Evolutionary conservation across 805 yeast species (phyloP).

Genomic region (Lachancea sp.): DNA sequence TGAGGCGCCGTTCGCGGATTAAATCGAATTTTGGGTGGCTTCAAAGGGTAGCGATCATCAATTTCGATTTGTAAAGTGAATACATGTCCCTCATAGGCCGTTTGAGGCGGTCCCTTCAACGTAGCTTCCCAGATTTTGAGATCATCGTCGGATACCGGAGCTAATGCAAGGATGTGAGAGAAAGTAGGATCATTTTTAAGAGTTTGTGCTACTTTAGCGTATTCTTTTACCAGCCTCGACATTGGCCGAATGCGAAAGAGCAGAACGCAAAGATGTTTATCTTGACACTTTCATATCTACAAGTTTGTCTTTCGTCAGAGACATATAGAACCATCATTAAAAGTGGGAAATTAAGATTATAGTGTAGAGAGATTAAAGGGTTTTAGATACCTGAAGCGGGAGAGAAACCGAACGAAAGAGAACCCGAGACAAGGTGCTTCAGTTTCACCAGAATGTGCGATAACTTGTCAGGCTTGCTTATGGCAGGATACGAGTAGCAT

Average conservation of each 20-base stretch:
- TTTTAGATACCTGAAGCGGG: no score
- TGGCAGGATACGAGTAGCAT: no score
- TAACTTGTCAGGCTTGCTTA: no score
- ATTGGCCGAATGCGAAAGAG: no score
- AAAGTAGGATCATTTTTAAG: slow-evolving; percentile 3
- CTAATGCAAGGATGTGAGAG: slow-evolving; percentile 21
- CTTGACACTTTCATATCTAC: no score
- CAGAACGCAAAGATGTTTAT: no score
- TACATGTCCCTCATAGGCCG: slow-evolving; percentile 46
- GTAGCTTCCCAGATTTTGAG: slow-evolving; percentile 47
- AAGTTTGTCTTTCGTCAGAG: neutral
- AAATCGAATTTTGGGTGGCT: slow-evolving; percentile 53
- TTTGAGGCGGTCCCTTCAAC: slow-evolving; percentile 45
- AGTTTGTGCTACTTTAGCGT: slow-evolving; percentile 1
- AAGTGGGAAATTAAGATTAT: neutral
- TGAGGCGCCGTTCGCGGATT: slow-evolving; percentile 37
- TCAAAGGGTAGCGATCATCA: slow-evolving; percentile 46
- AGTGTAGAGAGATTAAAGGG: neutral
- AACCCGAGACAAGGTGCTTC: no score
- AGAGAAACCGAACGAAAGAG: no score
- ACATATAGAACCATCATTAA: no score
- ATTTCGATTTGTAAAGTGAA: slow-evolving; percentile 46
- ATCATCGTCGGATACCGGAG: slow-evolving; percentile 40
- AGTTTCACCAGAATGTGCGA: no score
- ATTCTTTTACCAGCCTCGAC: slow-evolving; percentile 11